These are phyloP conservation scores for Tuber umbilicatum DNA, from an alignment of 495 filamentous ascomycete genomes.

Conservation along the genomic window DNA sequence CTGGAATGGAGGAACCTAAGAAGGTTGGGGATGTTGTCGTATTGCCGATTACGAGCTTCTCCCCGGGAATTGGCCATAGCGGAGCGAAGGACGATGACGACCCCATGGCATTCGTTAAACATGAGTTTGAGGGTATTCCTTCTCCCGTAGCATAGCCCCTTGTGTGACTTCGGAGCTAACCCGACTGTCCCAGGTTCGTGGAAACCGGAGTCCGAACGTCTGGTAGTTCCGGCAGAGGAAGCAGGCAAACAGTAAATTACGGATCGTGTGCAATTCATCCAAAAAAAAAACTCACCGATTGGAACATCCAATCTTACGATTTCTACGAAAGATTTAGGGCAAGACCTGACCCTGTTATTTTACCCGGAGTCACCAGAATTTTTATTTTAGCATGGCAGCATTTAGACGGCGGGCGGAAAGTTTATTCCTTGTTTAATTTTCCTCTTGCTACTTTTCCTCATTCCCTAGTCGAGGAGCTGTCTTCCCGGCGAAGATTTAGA, in stretches of 20 bases:
- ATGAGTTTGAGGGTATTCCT: constrained; percentile 82
- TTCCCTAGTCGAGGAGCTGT: not conserved
- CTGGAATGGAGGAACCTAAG: constrained; percentile 69
- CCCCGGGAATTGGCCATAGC: constrained; percentile 90
- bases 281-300: not conserved
- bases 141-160: not conserved
- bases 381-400: constrained; percentile 15
- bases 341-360: not conserved
- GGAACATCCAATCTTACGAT: constrained; percentile 17
- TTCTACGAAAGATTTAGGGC: constrained; percentile 3
- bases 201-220: constrained; percentile 38
- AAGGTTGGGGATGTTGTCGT: constrained; percentile 93
- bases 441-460: constrained; percentile 5
- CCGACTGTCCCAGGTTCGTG: constrained; percentile 30
- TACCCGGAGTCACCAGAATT: too few species aligned
- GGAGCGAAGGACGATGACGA: constrained; percentile 83
- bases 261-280: not conserved
- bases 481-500: constrained; percentile 3
- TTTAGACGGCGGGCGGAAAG: constrained; percentile 25
- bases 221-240: constrained; percentile 21
- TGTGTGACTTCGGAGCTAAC: constrained; percentile 24
- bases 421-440: constrained; percentile 12
- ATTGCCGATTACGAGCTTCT: constrained; percentile 93
- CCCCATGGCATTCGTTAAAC: constrained; percentile 96
- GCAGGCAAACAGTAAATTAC: not conserved